Evolutionary conservation across 225 moss, liverwort and hornwort genomes (phyloP).

Genomic region (Pseudisothecium myosuroides): DNA sequence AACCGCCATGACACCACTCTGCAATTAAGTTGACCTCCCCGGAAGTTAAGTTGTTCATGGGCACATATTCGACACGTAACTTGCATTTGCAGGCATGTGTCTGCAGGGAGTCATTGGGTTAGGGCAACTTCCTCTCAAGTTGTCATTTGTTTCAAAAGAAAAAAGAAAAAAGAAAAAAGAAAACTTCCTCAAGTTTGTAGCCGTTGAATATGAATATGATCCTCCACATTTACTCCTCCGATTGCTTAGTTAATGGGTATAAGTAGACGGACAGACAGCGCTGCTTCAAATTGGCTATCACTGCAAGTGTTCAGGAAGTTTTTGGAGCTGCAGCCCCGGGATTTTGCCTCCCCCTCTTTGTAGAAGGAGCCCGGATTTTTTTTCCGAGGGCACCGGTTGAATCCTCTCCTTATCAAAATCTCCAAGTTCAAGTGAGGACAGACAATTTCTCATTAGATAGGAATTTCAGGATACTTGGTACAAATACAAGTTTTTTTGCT

Average conservation of each 20-base stretch:
- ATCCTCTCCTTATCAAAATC: not conserved
- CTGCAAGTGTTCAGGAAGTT: not conserved
- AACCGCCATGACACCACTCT: not conserved
- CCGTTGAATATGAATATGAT: not conserved
- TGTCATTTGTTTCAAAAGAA: no score
- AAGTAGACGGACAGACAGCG: not conserved
- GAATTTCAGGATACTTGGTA: no score
- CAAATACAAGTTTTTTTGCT: no score
- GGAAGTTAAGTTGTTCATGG: no score
- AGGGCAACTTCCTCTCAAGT: not conserved
- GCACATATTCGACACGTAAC: no score
- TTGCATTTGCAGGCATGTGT: no score
- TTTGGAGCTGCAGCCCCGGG: no score
- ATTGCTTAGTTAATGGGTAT: not conserved
- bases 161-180: no score
- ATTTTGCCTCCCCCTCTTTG: no score
- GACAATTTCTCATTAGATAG: no score
- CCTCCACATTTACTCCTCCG: not conserved
- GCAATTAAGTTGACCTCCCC: not conserved
- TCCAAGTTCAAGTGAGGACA: fast-evolving
- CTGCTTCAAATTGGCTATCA: not conserved
- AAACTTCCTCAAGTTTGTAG: not conserved
- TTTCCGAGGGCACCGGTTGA: fast-evolving
- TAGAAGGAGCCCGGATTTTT: not conserved
- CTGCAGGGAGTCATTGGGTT: not conserved